These are phyloP conservation scores for Phytophthora parvispora DNA, from an alignment of 352 stramenopile genomes.

Conservation along the genomic window DNA sequence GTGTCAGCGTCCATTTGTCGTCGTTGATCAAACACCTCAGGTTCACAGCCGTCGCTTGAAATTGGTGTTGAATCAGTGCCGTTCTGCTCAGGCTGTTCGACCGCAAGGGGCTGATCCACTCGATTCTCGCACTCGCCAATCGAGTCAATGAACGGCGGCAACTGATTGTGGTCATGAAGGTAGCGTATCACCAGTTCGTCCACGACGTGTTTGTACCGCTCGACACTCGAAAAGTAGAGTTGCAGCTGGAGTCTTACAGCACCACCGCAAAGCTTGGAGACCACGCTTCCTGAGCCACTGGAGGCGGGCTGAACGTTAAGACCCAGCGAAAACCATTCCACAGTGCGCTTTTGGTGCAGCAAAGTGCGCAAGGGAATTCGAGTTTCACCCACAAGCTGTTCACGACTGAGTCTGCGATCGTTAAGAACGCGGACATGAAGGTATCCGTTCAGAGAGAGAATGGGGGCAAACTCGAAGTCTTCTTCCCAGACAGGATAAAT, in stretches of 20 bases:
- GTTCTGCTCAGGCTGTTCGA: slow-evolving; percentile 48
- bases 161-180: slow-evolving; percentile 57
- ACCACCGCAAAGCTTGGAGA: slow-evolving; percentile 48
- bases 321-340: slow-evolving; percentile 69
- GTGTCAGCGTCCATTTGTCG: slow-evolving; percentile 20
- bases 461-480: slow-evolving; percentile 71
- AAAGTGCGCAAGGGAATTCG: slow-evolving; percentile 70
- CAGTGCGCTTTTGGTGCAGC: slow-evolving; percentile 68
- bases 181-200: slow-evolving; percentile 73
- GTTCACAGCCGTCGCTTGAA: slow-evolving; percentile 12
- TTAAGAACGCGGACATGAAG: slow-evolving; percentile 77
- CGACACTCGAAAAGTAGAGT: slow-evolving; percentile 66
- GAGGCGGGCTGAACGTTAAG: slow-evolving; percentile 32
- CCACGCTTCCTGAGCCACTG: slow-evolving; percentile 5
- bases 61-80: slow-evolving; percentile 17
- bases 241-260: slow-evolving; percentile 70
- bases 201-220: slow-evolving; percentile 65
- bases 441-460: slow-evolving; percentile 74
- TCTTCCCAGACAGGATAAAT: slow-evolving; percentile 87
- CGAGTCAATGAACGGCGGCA: slow-evolving; percentile 70
- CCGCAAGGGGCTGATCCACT: not conserved
- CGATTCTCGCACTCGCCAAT: slow-evolving; percentile 30
- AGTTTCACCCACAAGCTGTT: slow-evolving; percentile 77
- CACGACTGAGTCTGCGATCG: slow-evolving; percentile 70
- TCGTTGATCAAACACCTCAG: slow-evolving; percentile 11